Conservation (phyloP, 106 monocot species). For the Dendrobium nobile region DNA sequence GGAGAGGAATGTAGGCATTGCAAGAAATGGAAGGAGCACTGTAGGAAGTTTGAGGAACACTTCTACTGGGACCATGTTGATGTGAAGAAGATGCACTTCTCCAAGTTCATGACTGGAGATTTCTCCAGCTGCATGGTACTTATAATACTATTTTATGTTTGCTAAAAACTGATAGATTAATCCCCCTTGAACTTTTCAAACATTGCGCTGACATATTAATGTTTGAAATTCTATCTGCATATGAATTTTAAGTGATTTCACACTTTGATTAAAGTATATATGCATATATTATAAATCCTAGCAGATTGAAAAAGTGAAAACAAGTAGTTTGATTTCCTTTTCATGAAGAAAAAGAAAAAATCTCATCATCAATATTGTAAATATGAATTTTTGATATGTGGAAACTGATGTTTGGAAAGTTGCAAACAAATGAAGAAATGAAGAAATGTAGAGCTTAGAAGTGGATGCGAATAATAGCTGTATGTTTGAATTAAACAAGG, state of each 20-base stretch:
- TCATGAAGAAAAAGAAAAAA: too few relatives aligned
- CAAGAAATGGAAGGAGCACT: constrained; percentile 1
- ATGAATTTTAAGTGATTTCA: neutral
- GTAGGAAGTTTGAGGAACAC: constrained; percentile 4
- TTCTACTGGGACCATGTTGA: constrained; percentile 5
- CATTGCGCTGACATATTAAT: neutral
- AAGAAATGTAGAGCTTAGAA: neutral
- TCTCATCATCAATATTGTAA: too few relatives aligned
- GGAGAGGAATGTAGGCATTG: constrained; percentile 4
- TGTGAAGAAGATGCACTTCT: neutral
- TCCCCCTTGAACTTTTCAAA: neutral
- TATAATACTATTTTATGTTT: neutral
- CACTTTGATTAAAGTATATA: neutral
- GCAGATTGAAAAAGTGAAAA: too few relatives aligned
- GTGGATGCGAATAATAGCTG: neutral
- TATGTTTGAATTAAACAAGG: neutral
- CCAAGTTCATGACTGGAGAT: constrained; percentile 3
- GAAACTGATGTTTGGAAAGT: too few relatives aligned
- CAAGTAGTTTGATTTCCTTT: too few relatives aligned
- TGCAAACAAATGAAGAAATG: neutral
- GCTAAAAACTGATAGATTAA: neutral
- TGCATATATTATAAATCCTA: neutral
- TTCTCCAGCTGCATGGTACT: constrained; percentile 5
- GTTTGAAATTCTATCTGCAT: neutral
- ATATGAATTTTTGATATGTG: too few relatives aligned